Evolutionary conservation across 129 eudicot species (phyloP).

Genomic region (Dittrichia graveolens): DNA sequence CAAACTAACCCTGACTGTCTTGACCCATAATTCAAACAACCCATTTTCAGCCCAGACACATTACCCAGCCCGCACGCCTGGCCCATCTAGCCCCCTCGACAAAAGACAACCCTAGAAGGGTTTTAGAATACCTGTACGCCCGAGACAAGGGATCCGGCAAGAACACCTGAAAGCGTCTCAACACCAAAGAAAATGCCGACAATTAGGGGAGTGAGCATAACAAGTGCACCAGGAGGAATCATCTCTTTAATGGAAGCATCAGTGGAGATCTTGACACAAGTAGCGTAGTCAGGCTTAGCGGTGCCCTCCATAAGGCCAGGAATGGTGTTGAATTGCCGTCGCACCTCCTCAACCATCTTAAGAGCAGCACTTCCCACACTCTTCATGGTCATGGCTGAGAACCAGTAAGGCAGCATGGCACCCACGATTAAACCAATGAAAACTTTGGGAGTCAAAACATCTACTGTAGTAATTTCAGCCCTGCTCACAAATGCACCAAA

Average conservation of each 20-base stretch:
- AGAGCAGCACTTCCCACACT: slow-evolving; percentile 86
- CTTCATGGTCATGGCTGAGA: slow-evolving; percentile 92
- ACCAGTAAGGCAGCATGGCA: slow-evolving; percentile 92
- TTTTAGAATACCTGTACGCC: slow-evolving; percentile 72
- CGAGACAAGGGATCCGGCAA: slow-evolving; percentile 85
- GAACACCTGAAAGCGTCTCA: slow-evolving; percentile 86
- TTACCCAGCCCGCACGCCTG: background rate
- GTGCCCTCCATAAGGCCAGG: slow-evolving; percentile 86
- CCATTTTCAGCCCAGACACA: too few relatives aligned
- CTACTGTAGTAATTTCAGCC: slow-evolving; percentile 68
- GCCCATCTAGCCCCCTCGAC: background rate
- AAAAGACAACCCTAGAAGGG: background rate
- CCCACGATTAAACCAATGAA: slow-evolving; percentile 81
- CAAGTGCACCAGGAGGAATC: slow-evolving; percentile 93
- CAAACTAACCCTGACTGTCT: too few relatives aligned
- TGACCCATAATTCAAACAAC: too few relatives aligned
- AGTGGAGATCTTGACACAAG: slow-evolving; percentile 90
- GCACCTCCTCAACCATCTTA: slow-evolving; percentile 87
- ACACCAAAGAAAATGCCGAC: slow-evolving; percentile 86
- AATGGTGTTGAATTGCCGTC: slow-evolving; percentile 82
- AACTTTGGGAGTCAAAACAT: slow-evolving; percentile 75
- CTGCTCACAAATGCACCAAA: slow-evolving; percentile 88
- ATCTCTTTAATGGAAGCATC: slow-evolving; percentile 93
- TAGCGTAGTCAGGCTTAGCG: slow-evolving; percentile 85
- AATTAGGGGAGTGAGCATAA: slow-evolving; percentile 87